phyloP scores from a whole-genome alignment of 495 filamentous ascomycete species.

The Talaromyces trachyspermus region DNA sequence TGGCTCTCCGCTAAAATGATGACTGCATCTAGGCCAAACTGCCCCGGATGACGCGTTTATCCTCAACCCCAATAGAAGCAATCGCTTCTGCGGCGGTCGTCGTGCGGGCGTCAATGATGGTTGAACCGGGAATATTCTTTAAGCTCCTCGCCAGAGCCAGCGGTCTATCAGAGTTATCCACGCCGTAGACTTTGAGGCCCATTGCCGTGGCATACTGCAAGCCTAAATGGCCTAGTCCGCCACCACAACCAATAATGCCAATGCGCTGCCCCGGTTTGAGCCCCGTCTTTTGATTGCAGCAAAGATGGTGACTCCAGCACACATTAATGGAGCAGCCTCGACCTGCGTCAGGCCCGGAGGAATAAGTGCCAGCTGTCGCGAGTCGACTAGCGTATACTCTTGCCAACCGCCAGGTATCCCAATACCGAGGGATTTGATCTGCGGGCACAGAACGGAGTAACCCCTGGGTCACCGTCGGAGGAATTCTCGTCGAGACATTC shows the following conservation, averaged over 20 bases:
- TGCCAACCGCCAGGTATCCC: conserved; percentile 43
- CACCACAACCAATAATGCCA: conserved; percentile 57
- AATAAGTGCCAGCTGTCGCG: conserved; percentile 31
- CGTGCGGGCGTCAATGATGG: conserved; percentile 3
- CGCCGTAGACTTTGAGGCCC: conserved; percentile 44
- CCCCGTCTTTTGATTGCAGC: conserved; percentile 37
- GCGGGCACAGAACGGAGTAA: conserved; percentile 7
- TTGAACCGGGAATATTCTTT: conserved; percentile 4
- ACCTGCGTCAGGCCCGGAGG: conserved; percentile 41
- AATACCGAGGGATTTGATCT: conserved; percentile 31
- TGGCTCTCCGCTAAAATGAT: conserved; percentile 7
- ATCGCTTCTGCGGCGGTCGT: conserved; percentile 7
- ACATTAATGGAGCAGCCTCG: conserved; percentile 48
- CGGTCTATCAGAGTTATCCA: conserved; percentile 50
- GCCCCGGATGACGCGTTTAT: conserved; percentile 1
- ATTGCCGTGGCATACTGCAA: conserved; percentile 47
- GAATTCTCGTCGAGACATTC: conserved; percentile 20
- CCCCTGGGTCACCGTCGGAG: conserved; percentile 3
- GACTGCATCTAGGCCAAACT: conserved; percentile 6
- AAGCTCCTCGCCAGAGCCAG: conserved; percentile 35
- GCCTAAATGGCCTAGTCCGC: conserved; percentile 50
- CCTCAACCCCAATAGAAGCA: background rate
- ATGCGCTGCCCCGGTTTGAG: conserved; percentile 41
- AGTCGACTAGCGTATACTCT: conserved; percentile 45
- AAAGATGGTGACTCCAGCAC: conserved; percentile 49